Percentiles rank a stretch among this genome's conserved stretches.
These are phyloP conservation scores for Trametes hirsuta DNA, from an alignment of 1,284 basidiomycete species.

Conservation along the genomic window DNA sequence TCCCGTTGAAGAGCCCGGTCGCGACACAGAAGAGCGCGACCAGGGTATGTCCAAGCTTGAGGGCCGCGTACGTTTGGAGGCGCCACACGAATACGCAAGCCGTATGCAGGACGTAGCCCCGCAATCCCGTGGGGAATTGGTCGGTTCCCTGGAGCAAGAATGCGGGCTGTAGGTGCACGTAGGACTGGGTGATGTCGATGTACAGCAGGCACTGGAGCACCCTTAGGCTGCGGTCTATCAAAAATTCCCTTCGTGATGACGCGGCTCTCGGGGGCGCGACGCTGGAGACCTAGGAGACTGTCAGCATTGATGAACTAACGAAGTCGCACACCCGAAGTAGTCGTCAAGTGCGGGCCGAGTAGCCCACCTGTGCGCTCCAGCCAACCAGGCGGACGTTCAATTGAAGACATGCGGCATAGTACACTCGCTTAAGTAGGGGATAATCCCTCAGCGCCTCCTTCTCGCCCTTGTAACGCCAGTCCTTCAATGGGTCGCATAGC, in stretches of 20 bases:
- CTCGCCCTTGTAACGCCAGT: constrained; percentile 11
- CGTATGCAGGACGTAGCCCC: constrained; percentile 3
- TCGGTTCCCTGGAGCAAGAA: constrained; percentile 12
- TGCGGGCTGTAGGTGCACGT: constrained; percentile 12
- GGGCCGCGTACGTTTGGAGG: constrained; percentile 9
- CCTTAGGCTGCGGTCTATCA: not conserved
- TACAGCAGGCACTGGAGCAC: constrained; percentile 6
- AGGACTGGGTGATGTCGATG: constrained; percentile 16
- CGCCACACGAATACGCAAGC: constrained; percentile 7
- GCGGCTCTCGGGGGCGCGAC: not conserved
- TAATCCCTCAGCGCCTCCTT: not conserved
- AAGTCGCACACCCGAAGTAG: no score
- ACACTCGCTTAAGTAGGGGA: not conserved
- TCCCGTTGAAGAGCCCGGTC: constrained; percentile 23
- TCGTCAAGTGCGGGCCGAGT: not conserved
- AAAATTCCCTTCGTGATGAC: not conserved
- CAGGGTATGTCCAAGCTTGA: constrained; percentile 27
- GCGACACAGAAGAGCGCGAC: constrained; percentile 28
- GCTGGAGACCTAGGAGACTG: not conserved
- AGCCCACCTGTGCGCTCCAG: not conserved
- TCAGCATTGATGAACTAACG: no score
- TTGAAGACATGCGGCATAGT: not conserved
- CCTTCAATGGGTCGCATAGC: constrained; percentile 7
- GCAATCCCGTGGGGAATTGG: constrained; percentile 2
- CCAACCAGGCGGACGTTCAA: not conserved